A percentile compares a stretch with the other conserved stretches of the same genome.
Conservation (phyloP, 2,329 filamentous ascomycete genomes). For the Pseudogymnoascus sp. region DNA sequence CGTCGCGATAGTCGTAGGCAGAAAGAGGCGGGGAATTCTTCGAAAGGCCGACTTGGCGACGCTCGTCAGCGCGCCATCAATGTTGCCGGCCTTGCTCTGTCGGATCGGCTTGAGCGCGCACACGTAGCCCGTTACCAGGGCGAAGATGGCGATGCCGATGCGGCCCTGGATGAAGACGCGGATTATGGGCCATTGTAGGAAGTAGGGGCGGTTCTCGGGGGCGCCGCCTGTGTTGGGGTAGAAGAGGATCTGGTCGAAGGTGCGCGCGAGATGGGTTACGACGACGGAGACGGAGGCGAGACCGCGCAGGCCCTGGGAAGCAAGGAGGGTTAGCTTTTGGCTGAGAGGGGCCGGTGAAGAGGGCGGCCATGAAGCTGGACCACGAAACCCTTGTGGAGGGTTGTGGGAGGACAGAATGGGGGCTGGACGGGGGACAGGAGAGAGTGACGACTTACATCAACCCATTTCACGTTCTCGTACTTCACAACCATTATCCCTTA, state of each 20-base stretch:
- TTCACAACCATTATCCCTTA: constrained; percentile 16
- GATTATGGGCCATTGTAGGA: constrained; percentile 52
- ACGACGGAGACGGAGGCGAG: constrained; percentile 48
- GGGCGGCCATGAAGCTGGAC: not conserved
- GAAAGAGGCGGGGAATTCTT: constrained; percentile 49
- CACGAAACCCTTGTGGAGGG: not conserved
- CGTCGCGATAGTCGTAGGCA: constrained; percentile 50
- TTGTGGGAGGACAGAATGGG: not conserved
- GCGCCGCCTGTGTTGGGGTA: constrained; percentile 38
- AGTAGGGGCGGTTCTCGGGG: constrained; percentile 30
- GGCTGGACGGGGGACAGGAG: not conserved
- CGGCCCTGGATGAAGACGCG: constrained; percentile 54
- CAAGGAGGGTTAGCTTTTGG: constrained; percentile 7
- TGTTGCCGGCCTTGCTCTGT: constrained; percentile 46
- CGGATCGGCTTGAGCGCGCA: constrained; percentile 55
- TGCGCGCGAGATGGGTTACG: constrained; percentile 46
- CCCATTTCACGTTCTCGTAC: constrained; percentile 49
- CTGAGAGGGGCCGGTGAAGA: not conserved
- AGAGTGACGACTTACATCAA: constrained; percentile 42
- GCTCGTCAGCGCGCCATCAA: constrained; percentile 44
- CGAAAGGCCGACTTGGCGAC: constrained; percentile 52
- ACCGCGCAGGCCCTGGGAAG: constrained; percentile 43
- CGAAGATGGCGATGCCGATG: constrained; percentile 59
- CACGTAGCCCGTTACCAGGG: constrained; percentile 58
- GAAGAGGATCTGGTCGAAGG: constrained; percentile 45